Base-by-base conservation (phyloP, 1,139 yeast genomes). In the Geotrichum siamense region DNA sequence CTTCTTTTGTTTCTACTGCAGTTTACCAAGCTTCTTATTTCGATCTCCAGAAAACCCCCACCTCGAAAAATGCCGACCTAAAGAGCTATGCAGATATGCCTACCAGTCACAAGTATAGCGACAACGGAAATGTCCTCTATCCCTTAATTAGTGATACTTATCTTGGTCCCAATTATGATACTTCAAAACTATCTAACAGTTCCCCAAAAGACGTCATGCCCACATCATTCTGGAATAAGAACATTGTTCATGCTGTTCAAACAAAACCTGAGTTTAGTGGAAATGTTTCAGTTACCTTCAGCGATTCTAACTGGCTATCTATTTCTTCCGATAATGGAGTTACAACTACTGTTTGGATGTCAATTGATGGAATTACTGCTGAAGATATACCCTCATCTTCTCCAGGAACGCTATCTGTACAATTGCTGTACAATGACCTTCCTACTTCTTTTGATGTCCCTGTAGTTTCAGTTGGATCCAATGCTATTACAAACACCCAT, bases 231-330 rank as follows among this genome's bases (percentile, higher is more conserved):
- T 46, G 46, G 46, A 25, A n/a, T 17, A n/a, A 33, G 9, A 26
- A 25, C 4, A 38, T 39, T 34, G 35, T 30, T 3, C 40, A 28
- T 34, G 13, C 26, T 2, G 30, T 28, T 13, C 23, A 21, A 8
- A 35, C 49, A 8, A 21, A 29, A 17, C 23, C 46, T n/a, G 42
- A 46, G 35, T 46, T 42, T 19, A 39, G 38, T 39, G 49, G 49
- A 3, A 43, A 43, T 28, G 40, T 38, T 12, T 46, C 49, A 3
- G 46, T 46, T 15, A 31, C 39, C 19, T 25, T 46, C 29, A 37
- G 38, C 20, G 46, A 46, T 27, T 15, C 25, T 15, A 46, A 46
- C 44, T 46, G 49, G 49, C 30, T 39, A 12, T 16, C 42, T 12
- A 39, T 46, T 28, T 20, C 20, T 6, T 36, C 34, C 2, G 34